Conservation (phyloP, 2,329 filamentous ascomycete genomes). For the Didymella sp. region DNA sequence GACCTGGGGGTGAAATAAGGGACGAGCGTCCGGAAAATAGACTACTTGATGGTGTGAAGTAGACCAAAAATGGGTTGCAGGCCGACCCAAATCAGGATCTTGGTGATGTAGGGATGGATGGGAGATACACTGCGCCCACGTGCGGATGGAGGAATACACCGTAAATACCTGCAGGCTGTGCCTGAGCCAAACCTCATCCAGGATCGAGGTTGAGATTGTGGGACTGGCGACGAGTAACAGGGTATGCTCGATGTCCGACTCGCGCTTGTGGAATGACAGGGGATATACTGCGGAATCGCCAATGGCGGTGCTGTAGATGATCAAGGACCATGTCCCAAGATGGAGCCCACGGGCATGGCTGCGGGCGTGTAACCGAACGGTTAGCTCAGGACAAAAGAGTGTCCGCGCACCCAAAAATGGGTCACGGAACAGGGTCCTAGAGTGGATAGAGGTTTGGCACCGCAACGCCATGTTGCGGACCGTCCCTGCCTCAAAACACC, state of each 20-base stretch:
- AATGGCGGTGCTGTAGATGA: slow-evolving; percentile 39
- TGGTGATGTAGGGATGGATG: slow-evolving; percentile 38
- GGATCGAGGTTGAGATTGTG: slow-evolving; percentile 27
- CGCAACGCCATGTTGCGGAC: slow-evolving; percentile 47
- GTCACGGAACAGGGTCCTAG: slow-evolving; percentile 25
- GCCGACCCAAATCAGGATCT: slow-evolving; percentile 47
- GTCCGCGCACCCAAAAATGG: slow-evolving; percentile 44
- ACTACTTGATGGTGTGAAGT: slow-evolving; percentile 32
- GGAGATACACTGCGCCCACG: slow-evolving; percentile 40
- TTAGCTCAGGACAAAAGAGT: slow-evolving; percentile 39
- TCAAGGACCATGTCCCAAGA: slow-evolving; percentile 34
- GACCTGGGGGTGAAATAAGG: slow-evolving; percentile 42
- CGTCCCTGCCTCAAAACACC: slow-evolving; percentile 45
- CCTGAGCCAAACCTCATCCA: slow-evolving; percentile 41
- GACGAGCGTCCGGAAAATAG: slow-evolving; percentile 36
- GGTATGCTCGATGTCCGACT: slow-evolving; percentile 40
- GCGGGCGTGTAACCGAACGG: slow-evolving; percentile 46
- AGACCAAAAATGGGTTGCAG: slow-evolving; percentile 35
- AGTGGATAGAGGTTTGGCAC: slow-evolving; percentile 24
- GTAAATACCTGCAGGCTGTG: slow-evolving; percentile 52
- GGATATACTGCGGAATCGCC: slow-evolving; percentile 28
- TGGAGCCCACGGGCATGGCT: slow-evolving; percentile 47
- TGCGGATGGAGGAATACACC: slow-evolving; percentile 39
- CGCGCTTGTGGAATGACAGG: slow-evolving; percentile 34
- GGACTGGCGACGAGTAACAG: slow-evolving; percentile 30